A percentile compares a stretch with the other conserved stretches of the same genome.
phyloP scores from a whole-genome alignment of 768 basidiomycete species.

The Gymnopilus junonius region DNA sequence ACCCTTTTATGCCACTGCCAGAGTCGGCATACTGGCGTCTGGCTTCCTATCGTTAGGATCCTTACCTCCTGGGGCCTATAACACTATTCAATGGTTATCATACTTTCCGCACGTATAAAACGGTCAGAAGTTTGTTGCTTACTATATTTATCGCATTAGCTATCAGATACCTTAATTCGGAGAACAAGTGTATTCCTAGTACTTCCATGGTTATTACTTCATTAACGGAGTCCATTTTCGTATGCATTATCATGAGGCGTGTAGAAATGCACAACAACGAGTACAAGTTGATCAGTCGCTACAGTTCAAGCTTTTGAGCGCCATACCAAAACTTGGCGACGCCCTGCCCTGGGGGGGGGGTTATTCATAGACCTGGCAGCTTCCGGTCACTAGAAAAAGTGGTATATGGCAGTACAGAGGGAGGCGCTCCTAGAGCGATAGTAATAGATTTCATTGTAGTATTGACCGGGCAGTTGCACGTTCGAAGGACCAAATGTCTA shows the following conservation, averaged over 20 bases:
- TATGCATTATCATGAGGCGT: too few relatives aligned
- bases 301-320: too few relatives aligned
- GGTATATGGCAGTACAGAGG: too few relatives aligned
- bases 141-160: background rate
- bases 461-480: too few relatives aligned
- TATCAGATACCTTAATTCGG: background rate
- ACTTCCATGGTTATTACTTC: background rate
- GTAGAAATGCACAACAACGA: too few relatives aligned
- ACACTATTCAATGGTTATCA: background rate
- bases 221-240: background rate
- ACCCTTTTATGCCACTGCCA: slow-evolving; percentile 1
- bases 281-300: too few relatives aligned
- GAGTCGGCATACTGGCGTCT: background rate
- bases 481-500: background rate
- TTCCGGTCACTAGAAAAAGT: too few relatives aligned
- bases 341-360: too few relatives aligned
- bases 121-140: background rate
- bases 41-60: slow-evolving; percentile 1
- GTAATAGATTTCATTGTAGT: too few relatives aligned
- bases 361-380: too few relatives aligned
- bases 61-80: background rate
- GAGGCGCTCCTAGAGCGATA: background rate
- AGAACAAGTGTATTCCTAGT: background rate
- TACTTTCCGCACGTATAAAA: slow-evolving; percentile 2
- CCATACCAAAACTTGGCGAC: too few relatives aligned